phyloP scores from a whole-genome alignment of 2,329 filamentous ascomycete species.

The Diaporthe batatas region DNA sequence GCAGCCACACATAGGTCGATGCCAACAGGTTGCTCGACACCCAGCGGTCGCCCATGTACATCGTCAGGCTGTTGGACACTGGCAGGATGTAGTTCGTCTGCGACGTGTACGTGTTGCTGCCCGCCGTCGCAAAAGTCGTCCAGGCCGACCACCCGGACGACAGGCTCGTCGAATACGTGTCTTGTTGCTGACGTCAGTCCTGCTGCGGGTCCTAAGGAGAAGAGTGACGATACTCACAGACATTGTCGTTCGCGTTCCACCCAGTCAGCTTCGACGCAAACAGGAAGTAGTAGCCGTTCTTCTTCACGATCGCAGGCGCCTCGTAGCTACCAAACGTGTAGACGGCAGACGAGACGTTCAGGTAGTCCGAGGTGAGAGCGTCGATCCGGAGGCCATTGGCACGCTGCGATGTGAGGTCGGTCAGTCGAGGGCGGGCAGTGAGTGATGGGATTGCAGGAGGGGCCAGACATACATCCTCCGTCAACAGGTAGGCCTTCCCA shows the following conservation, averaged over 20 bases:
- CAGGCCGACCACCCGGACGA: constrained; percentile 69
- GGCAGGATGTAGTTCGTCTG: constrained; percentile 72
- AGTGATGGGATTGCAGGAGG: background rate
- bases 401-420: constrained; percentile 53
- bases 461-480: constrained; percentile 67
- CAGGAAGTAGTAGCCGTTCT: constrained; percentile 73
- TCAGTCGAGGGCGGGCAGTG: background rate
- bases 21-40: constrained; percentile 67
- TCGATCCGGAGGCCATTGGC: constrained; percentile 68
- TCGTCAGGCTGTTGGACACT: constrained; percentile 54
- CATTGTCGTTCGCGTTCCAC: constrained; percentile 74
- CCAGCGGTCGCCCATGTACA: constrained; percentile 79
- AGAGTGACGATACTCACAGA: constrained; percentile 53
- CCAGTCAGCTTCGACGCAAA: constrained; percentile 70
- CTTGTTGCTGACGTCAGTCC: too few species aligned
- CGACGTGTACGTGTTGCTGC: constrained; percentile 68
- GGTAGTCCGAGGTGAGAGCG: constrained; percentile 68
- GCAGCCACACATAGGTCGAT: constrained; percentile 77
- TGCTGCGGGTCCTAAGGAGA: too few species aligned
- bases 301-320: constrained; percentile 73
- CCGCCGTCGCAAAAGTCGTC: constrained; percentile 68
- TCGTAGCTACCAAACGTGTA: constrained; percentile 69
- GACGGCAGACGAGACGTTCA: constrained; percentile 61
- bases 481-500: constrained; percentile 71
- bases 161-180: constrained; percentile 39